Conservation (phyloP, 805 yeast species). For the Pichia heedii region DNA sequence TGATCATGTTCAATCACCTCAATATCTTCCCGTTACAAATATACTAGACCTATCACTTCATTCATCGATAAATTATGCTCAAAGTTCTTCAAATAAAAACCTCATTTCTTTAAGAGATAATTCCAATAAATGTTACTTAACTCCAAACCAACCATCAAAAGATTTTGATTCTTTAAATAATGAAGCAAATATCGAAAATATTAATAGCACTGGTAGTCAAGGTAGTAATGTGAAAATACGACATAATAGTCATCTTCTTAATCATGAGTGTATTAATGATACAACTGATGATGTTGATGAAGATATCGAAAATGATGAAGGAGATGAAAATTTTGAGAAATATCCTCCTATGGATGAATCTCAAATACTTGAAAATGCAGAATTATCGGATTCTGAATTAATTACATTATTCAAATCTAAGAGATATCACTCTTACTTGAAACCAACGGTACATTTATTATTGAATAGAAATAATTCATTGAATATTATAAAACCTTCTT, state of each 20-base stretch:
- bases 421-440: conserved; percentile 16
- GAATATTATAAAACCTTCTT: conserved; percentile 15
- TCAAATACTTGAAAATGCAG: conserved; percentile 24
- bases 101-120: neutral
- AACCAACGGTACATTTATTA: conserved; percentile 21
- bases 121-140: too few relatives aligned
- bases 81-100: neutral
- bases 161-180: neutral
- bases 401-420: conserved; percentile 16
- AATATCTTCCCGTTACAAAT: conserved; percentile 9
- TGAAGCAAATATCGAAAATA: too few relatives aligned
- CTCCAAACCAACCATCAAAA: neutral
- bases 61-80: neutral
- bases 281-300: neutral
- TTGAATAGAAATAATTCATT: conserved; percentile 17
- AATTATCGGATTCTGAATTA: conserved; percentile 22
- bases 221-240: neutral
- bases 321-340: conserved; percentile 10
- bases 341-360: conserved; percentile 29
- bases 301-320: conserved; percentile 1
- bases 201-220: neutral
- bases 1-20: conserved; percentile 12
- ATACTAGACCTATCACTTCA: conserved; percentile 5
- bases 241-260: neutral
- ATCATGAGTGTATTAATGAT: neutral